Base-by-base conservation (phyloP, 2,329 filamentous ascomycete genomes). In the Aspergillus pseudoviridinutans region DNA sequence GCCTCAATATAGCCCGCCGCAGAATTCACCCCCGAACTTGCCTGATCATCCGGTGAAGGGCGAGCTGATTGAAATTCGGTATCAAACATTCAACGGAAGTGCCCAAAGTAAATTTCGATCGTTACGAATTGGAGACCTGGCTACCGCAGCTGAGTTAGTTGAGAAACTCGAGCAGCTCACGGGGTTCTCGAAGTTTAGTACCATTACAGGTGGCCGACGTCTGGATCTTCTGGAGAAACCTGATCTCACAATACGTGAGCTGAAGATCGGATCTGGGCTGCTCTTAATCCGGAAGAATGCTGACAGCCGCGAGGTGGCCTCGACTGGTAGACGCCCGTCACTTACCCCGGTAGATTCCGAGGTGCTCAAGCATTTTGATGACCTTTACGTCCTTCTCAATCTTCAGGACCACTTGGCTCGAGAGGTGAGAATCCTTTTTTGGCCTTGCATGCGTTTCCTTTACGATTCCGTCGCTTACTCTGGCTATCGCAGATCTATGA, bases 331-430 rank as follows among this genome's bases (percentile, higher is more conserved):
- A 78, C 60, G 80, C 74, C 53, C 84, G 77, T 51, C 83, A 78
- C 50, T 86, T 78, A 61, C 82, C 77, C 38, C 82, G 1, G 80
- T 97, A 2, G 91, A 97, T 69, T 81, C 84, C 12, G 90, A 93
- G 65, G 87, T 97, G 24, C 78, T 94, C 64, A 82, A 86, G 57
- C 90, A 95, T 71, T 96, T 96, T 67, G 83, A 90, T 54, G 87
- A 93, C 59, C 76, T 99, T 25, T 96, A 94, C 81, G 83, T 85
- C 47, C 89, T 93, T 66, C 80, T 97, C 54, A 85, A 86, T 61
- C 83, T 92, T 76, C 84, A 90, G 49, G 87, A 92, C 58, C 80
- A 78, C 51, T 77, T 91, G 46, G 86, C 89, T 6, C 79, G 83
- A 67, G 86, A 90, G 78, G 87, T 88, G 78, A 64, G 74, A 14